A percentile compares a stretch with the other conserved stretches of the same genome.
Conservation (phyloP, 2,329 filamentous ascomycete species). For the Pseudogymnoascus sp. region DNA sequence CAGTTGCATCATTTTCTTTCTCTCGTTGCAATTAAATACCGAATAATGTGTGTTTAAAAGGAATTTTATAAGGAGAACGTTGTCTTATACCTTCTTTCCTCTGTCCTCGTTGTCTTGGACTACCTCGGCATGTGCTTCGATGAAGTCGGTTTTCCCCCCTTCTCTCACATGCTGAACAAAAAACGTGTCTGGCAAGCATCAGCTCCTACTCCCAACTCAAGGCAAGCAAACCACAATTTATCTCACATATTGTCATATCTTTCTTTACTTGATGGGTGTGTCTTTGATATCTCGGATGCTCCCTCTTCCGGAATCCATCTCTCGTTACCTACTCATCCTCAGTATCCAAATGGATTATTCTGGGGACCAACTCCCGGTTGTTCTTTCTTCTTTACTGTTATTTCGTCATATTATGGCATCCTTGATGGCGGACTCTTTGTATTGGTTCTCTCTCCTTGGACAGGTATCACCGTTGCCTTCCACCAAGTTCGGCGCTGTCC, state of each 20-base stretch:
- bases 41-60: not conserved
- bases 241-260: not conserved
- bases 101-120: not conserved
- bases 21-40: not conserved
- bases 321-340: not conserved
- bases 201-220: not conserved
- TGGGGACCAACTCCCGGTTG: not conserved
- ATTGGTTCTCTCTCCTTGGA: not conserved
- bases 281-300: not conserved
- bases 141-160: not conserved
- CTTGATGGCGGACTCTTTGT: not conserved
- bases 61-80: not conserved
- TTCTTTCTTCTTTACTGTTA: not conserved
- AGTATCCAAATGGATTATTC: not conserved
- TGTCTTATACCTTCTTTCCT: not conserved
- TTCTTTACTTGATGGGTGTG: not conserved
- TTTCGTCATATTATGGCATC: not conserved
- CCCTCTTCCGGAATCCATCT: not conserved
- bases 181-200: not conserved
- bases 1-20: not conserved
- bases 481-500: not conserved
- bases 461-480: not conserved
- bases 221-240: not conserved
- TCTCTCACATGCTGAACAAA: not conserved
- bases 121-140: not conserved